Conservation (phyloP, 495 filamentous ascomycete genomes). For the Penicillium argentinense region DNA sequence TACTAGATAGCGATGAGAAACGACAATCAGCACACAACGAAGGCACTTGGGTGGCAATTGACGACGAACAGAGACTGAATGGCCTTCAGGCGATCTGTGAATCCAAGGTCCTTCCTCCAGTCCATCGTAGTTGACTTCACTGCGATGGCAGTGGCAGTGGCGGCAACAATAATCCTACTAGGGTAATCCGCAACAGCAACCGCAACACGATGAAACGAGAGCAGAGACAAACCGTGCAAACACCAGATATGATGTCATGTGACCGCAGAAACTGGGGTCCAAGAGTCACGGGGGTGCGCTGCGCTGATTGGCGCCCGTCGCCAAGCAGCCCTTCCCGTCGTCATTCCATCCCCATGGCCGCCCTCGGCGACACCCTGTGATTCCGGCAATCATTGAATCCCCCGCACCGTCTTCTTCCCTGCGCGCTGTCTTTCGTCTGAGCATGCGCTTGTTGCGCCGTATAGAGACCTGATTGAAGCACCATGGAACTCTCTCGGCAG, state of each 20-base stretch:
- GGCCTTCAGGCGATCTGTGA: conserved; percentile 50
- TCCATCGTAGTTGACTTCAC: conserved; percentile 45
- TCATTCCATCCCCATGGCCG: conserved; percentile 30
- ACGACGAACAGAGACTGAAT: conserved; percentile 48
- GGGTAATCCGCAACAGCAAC: no score
- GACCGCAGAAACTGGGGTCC: conserved; percentile 7
- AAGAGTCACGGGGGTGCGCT: neutral
- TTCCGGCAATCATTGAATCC: conserved; percentile 24
- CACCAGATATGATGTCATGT: conserved; percentile 23
- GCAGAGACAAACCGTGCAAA: no score
- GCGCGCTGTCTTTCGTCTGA: conserved; percentile 17
- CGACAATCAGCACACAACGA: neutral
- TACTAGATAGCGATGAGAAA: conserved; percentile 29
- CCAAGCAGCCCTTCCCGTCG: conserved; percentile 14
- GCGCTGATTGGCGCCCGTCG: neutral
- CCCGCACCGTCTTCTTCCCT: conserved; percentile 10
- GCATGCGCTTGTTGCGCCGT: conserved; percentile 40
- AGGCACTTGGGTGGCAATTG: neutral
- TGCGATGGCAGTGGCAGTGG: no score
- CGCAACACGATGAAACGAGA: no score
- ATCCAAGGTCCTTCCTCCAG: conserved; percentile 44
- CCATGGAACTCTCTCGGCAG: conserved; percentile 79
- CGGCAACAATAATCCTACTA: neutral
- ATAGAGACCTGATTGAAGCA: conserved; percentile 34
- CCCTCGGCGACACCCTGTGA: conserved; percentile 22